A percentile compares a stretch with the other conserved stretches of the same genome.
Evolutionary conservation across 805 yeast genomes (phyloP).

Genomic region (Monosporozyma solicola): DNA sequence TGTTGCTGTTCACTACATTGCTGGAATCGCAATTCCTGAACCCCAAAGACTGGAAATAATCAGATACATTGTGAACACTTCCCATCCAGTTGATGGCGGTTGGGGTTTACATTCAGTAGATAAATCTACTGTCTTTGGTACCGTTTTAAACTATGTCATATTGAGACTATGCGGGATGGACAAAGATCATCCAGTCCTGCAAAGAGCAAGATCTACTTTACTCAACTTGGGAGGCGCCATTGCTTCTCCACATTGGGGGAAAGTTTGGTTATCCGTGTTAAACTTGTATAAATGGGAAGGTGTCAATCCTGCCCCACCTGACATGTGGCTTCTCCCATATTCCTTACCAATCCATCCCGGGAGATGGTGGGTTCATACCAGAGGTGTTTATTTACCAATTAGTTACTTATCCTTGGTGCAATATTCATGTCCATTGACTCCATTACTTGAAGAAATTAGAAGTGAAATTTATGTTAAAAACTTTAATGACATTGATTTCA

Average conservation of each 20-base stretch:
- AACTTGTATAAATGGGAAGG: constrained; percentile 91
- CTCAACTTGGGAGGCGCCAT: constrained; percentile 79
- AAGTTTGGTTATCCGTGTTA: constrained; percentile 75
- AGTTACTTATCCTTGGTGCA: constrained; percentile 64
- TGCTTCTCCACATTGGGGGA: constrained; percentile 95
- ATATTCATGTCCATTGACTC: constrained; percentile 50
- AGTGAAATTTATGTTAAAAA: constrained; percentile 63
- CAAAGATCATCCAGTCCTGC: constrained; percentile 66
- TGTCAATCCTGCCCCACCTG: constrained; percentile 97
- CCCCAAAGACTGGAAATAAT: constrained; percentile 60
- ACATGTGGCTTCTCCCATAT: constrained; percentile 82
- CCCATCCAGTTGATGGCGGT: constrained; percentile 99
- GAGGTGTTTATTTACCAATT: constrained; percentile 82
- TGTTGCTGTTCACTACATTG: constrained; percentile 62
- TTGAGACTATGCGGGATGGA: constrained; percentile 72
- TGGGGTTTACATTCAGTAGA: constrained; percentile 96
- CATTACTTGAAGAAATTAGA: constrained; percentile 58
- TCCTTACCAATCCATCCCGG: constrained; percentile 82
- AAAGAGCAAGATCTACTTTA: constrained; percentile 64
- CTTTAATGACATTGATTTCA: constrained; percentile 59
- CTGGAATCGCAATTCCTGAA: constrained; percentile 59
- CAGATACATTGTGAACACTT: constrained; percentile 79
- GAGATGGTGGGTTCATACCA: constrained; percentile 97
- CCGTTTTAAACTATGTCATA: constrained; percentile 76
- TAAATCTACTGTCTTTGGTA: constrained; percentile 92